Conservation (phyloP, 2,329 filamentous ascomycete genomes). For the Thelonectria rubi region DNA sequence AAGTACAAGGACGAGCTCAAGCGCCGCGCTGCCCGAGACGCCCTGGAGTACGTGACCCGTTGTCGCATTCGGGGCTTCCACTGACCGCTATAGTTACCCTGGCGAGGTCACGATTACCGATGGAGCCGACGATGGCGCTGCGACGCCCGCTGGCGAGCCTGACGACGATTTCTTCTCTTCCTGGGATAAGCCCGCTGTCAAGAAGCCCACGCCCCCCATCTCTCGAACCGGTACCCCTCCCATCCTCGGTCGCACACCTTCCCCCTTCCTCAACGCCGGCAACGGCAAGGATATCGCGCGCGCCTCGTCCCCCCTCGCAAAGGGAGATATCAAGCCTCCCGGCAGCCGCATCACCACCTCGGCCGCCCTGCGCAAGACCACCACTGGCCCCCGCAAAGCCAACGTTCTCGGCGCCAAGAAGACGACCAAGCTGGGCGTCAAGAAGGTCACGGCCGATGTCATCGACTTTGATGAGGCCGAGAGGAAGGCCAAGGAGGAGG, state of each 20-base stretch:
- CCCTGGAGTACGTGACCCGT: slow-evolving; percentile 73
- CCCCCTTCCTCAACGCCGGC: slow-evolving; percentile 86
- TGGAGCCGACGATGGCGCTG: slow-evolving; percentile 71
- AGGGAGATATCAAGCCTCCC: slow-evolving; percentile 66
- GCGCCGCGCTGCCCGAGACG: slow-evolving; percentile 82
- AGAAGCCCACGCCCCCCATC: slow-evolving; percentile 91
- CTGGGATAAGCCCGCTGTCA: slow-evolving; percentile 98
- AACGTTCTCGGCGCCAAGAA: slow-evolving; percentile 90
- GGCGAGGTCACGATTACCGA: slow-evolving; percentile 88
- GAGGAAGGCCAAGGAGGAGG: slow-evolving; percentile 96
- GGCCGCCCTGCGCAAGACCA: slow-evolving; percentile 81
- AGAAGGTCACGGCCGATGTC: slow-evolving; percentile 82
- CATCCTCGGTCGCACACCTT: slow-evolving; percentile 80
- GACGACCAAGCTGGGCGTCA: slow-evolving; percentile 83
- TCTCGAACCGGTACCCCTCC: slow-evolving; percentile 90
- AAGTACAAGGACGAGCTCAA: slow-evolving; percentile 99
- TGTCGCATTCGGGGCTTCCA: slow-evolving; percentile 3
- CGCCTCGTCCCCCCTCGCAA: slow-evolving; percentile 82
- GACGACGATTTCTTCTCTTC: slow-evolving; percentile 99
- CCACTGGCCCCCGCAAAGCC: slow-evolving; percentile 76
- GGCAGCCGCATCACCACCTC: slow-evolving; percentile 80
- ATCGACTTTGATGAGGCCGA: slow-evolving; percentile 98
- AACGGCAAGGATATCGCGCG: slow-evolving; percentile 78
- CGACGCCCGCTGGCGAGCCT: slow-evolving; percentile 81
- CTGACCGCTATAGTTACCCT: slow-evolving; percentile 71